Base-by-base conservation (phyloP, 1,284 basidiomycete species). In the Trametes polyzona region DNA sequence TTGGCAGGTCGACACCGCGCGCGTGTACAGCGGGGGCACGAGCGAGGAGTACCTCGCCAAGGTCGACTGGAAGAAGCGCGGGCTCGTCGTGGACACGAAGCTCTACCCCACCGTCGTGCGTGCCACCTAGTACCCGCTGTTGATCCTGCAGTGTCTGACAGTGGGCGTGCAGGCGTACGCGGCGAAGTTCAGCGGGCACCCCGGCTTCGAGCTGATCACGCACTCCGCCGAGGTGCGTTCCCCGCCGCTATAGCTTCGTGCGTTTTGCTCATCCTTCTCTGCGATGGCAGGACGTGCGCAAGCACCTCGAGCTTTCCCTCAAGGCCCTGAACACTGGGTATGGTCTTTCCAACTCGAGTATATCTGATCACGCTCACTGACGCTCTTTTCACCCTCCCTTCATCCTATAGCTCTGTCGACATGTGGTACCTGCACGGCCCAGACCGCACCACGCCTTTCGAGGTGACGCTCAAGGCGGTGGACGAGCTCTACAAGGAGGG, bases 341-440 rank as follows among this genome's bases (percentile, higher is more conserved):
- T 12, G 59, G n/a, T 74, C 63, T 6, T 53, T 4, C 17, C 4
- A 14, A 5, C 1, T 11, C 26, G n/a, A 12, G 9, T 41, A n/a
- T 10, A 5, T 33, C n/a, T 8, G 4, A 8, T 7, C 6, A 43
- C 21, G 3, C 16, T 19, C 42, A 17, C 43, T 33, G 17, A 26
- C 42, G 23, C 16, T n/a, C n/a, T n/a, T n/a, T n/a, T n/a, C n/a
- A n/a, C n/a, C n/a, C n/a, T n/a, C n/a, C n/a, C 11, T 17, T 24
- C 12, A 2, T 23, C n/a, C 44, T 10, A 30, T 17, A 63, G 61
- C 33, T 63, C 47, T 8, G 42, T 63, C 42, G 80, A 83, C 35
- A 75, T 84, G 61, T 84, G 74, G 69, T 85, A 84, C 68, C 73
- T 86, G 4, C 83, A 85, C 63, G 78, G 73, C 4, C 81, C 83